Base-by-base conservation (phyloP, 2,329 filamentous ascomycete genomes). In the Penicillium hesseltinei region DNA sequence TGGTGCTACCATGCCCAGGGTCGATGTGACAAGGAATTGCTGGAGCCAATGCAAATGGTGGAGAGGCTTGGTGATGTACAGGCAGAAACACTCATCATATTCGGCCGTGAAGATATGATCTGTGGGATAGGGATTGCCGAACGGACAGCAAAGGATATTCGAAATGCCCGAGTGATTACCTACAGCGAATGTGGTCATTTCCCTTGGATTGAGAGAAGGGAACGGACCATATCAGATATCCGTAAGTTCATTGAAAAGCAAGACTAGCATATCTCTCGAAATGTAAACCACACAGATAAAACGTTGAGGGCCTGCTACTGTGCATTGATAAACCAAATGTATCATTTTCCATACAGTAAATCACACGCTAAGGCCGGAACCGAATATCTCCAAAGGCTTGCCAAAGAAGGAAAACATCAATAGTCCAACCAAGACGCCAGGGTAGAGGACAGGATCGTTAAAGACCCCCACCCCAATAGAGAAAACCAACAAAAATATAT, bases 391-490 rank as follows among this genome's bases (percentile, higher is more conserved):
- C 49, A 48, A 35, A 51, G 42, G 35, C 47, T 47, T 39, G 45
- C 25, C 39, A 50, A 52, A 56, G 56, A 23, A 44, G 47, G 45
- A 47, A 42, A 56, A 45, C 25, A 57, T 63, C 51, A 57, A 59
- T 7, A 60, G 33, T 25, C 50, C 54, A 45, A 57, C 51, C 62
- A 61, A 63, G 65, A 69, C 70, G 56, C 68, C 69, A 55, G 61
- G 60, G 60, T 58, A 66, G 67, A 66, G 62, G 64, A 67, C 68
- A 64, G 69, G 66, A 61, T 71, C 69, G 62, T 71, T 21, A 65
- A 64, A 66, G 65, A 65, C 60, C 65, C 49, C 59, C 56, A 57
- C 57, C 60, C 60, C 57, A 59, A 43, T 43, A 48, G 35, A 57
- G 33, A 35, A 51, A 51, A 53, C 44, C 23, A 58, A 57, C 39